phyloP scores from a whole-genome alignment of 2,329 filamentous ascomycete species.

The Alternaria ventricosa region DNA sequence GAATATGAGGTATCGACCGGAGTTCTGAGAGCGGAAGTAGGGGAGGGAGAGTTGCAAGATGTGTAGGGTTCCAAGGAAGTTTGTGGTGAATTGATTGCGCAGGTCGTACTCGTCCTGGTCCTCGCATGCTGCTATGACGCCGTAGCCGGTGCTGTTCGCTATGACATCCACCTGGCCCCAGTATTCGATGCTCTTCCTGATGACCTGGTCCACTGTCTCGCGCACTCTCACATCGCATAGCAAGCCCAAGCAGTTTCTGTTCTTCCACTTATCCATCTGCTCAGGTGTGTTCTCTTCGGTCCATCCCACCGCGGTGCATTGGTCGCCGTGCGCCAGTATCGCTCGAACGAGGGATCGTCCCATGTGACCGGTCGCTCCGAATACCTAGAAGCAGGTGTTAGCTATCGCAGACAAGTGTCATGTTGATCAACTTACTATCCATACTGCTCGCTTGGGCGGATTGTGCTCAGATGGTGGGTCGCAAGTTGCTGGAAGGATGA shows the following conservation, averaged over 20 bases:
- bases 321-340: slow-evolving; percentile 79
- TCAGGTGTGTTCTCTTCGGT: slow-evolving; percentile 76
- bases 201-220: slow-evolving; percentile 75
- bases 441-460: slow-evolving; percentile 77
- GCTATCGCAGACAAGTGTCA: neutral
- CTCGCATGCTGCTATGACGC: slow-evolving; percentile 93
- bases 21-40: slow-evolving; percentile 78
- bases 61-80: slow-evolving; percentile 94
- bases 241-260: slow-evolving; percentile 73
- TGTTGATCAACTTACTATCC: slow-evolving; percentile 64
- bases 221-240: slow-evolving; percentile 88
- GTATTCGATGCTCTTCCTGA: slow-evolving; percentile 71
- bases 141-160: slow-evolving; percentile 90
- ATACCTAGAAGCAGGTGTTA: slow-evolving; percentile 62
- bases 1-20: slow-evolving; percentile 90
- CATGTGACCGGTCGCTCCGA: slow-evolving; percentile 97
- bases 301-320: slow-evolving; percentile 85
- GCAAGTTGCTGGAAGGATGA: slow-evolving; percentile 80
- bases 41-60: slow-evolving; percentile 89
- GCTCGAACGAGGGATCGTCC: slow-evolving; percentile 87
- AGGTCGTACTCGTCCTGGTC: slow-evolving; percentile 96
- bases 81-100: slow-evolving; percentile 95
- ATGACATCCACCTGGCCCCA: slow-evolving; percentile 89
- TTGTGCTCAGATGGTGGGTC: slow-evolving; percentile 78
- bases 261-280: slow-evolving; percentile 74